Conservation (phyloP, 2,329 filamentous ascomycete species). For the Dactylellina haptotyla region DNA sequence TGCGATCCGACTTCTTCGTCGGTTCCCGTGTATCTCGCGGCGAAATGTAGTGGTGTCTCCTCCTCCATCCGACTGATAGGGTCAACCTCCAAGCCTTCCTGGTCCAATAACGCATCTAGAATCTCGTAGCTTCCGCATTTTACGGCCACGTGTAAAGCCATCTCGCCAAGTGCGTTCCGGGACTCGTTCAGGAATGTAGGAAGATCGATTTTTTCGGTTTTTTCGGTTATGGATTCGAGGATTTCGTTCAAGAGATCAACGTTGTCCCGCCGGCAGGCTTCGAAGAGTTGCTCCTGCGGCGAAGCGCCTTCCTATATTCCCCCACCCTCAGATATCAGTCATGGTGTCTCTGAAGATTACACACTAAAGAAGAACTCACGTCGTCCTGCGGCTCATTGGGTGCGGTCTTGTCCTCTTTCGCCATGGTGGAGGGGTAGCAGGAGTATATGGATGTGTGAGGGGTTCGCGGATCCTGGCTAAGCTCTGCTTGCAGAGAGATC, state of each 20-base stretch:
- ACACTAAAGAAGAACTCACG: not conserved
- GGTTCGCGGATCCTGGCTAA: not conserved
- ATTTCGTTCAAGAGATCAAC: slow-evolving; percentile 71
- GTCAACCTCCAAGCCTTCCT: slow-evolving; percentile 86
- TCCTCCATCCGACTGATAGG: slow-evolving; percentile 75
- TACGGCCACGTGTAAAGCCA: slow-evolving; percentile 89
- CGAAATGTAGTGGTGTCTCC: slow-evolving; percentile 83
- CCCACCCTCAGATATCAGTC: not conserved
- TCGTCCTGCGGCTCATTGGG: slow-evolving; percentile 26
- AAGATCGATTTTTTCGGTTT: slow-evolving; percentile 59
- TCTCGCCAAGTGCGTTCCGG: slow-evolving; percentile 84
- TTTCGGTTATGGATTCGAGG: slow-evolving; percentile 64
- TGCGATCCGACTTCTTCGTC: slow-evolving; percentile 71
- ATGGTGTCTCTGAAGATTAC: too few relatives aligned
- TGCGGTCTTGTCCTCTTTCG: slow-evolving; percentile 29
- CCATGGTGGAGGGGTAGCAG: slow-evolving; percentile 26
- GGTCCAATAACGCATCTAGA: slow-evolving; percentile 83
- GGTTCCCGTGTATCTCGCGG: slow-evolving; percentile 73
- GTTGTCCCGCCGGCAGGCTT: slow-evolving; percentile 94
- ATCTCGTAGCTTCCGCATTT: slow-evolving; percentile 86
- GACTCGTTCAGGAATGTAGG: slow-evolving; percentile 85
- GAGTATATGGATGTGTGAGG: not conserved
- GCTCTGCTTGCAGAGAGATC: not conserved
- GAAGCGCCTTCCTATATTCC: slow-evolving; percentile 78
- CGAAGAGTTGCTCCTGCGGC: slow-evolving; percentile 83